phyloP scores from a whole-genome alignment of 176 grass and related monocot species.

The Echinochloa phyllopogon region DNA sequence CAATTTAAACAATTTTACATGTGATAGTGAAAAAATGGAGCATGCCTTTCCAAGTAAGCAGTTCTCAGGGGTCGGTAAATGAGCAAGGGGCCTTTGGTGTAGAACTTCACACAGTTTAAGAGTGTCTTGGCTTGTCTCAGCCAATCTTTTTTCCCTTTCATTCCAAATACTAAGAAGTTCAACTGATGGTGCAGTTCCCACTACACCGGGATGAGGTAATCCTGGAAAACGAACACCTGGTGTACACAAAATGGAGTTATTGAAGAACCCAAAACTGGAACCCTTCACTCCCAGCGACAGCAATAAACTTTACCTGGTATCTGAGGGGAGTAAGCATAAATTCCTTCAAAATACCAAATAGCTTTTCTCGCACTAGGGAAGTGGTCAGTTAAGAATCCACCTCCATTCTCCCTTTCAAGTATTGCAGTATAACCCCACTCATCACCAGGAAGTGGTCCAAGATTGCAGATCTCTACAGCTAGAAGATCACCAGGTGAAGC shows the following conservation, averaged over 20 bases:
- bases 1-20: background rate
- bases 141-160: constrained; percentile 80
- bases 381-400: constrained; percentile 89
- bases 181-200: constrained; percentile 89
- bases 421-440: constrained; percentile 95
- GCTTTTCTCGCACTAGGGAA: constrained; percentile 84
- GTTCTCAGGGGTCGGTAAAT: constrained; percentile 64
- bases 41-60: constrained; percentile 85
- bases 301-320: constrained; percentile 63
- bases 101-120: constrained; percentile 85
- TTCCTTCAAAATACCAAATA: constrained; percentile 99
- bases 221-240: constrained; percentile 90
- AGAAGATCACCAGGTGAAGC: constrained; percentile 91
- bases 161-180: constrained; percentile 93
- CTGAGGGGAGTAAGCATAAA: constrained; percentile 84
- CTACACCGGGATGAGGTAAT: constrained; percentile 83
- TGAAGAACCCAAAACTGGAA: constrained; percentile 22
- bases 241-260: constrained; percentile 20
- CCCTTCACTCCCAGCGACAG: background rate
- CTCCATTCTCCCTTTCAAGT: constrained; percentile 93
- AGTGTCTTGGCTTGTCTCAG: constrained; percentile 50
- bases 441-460: constrained; percentile 81
- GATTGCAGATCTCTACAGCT: constrained; percentile 82
- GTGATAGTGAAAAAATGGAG: constrained; percentile 1
- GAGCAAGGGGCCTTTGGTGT: constrained; percentile 77